Evolutionary conservation across 75 land plant genomes (phyloP).

Genomic region (Pseudotsuga menziesii): DNA sequence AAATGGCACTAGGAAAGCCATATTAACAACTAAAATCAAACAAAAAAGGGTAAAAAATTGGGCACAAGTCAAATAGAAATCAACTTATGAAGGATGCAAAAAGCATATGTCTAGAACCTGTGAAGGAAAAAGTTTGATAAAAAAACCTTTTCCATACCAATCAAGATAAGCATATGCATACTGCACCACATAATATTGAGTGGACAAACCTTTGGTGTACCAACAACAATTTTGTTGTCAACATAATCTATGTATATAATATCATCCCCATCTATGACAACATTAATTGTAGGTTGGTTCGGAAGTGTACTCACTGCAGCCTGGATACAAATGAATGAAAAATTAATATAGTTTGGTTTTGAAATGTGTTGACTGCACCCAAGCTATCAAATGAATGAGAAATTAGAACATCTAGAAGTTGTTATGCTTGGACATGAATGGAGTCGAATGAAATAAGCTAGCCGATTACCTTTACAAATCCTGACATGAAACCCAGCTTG

Average conservation of each 20-base stretch:
- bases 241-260: conserved; percentile 93
- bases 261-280: conserved; percentile 99
- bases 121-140: not conserved
- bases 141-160: no score
- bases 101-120: not conserved
- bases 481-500: conserved; percentile 95
- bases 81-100: not conserved
- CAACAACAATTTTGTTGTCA: conserved; percentile 97
- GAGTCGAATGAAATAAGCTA: not conserved
- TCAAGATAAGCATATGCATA: no score
- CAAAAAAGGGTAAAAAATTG: no score
- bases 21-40: no score
- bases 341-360: no score
- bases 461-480: conserved; percentile 83
- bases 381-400: not conserved
- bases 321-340: conserved; percentile 25
- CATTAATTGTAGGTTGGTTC: conserved; percentile 80
- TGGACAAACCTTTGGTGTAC: conserved; percentile 77
- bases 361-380: no score
- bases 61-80: not conserved
- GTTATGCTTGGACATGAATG: not conserved
- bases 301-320: conserved; percentile 88
- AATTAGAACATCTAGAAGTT: not conserved
- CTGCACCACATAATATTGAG: not conserved
- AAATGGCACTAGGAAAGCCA: no score